phyloP scores from a whole-genome alignment of 768 basidiomycete species.

The Termitomyces sp. region DNA sequence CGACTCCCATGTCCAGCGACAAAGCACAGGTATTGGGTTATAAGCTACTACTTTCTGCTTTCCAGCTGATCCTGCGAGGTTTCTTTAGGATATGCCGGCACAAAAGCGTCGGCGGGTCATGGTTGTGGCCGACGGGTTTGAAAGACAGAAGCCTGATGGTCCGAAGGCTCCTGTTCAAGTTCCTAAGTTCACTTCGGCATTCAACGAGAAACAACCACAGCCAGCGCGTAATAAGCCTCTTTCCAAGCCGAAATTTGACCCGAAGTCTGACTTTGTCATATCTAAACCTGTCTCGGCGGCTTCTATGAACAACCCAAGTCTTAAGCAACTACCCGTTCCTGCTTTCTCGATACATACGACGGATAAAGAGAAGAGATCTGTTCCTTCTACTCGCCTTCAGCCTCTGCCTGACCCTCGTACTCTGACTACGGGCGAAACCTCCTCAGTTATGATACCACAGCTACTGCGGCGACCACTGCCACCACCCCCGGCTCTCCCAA shows the following conservation, averaged over 20 bases:
- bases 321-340: constrained; percentile 18
- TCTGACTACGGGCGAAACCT: constrained; percentile 3
- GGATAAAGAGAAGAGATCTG: constrained; percentile 8
- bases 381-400: constrained; percentile 4
- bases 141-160: constrained; percentile 10
- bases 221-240: constrained; percentile 4
- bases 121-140: constrained; percentile 20
- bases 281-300: constrained; percentile 6
- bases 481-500: constrained; percentile 14
- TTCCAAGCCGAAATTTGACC: constrained; percentile 8
- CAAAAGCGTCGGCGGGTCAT: constrained; percentile 21
- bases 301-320: constrained; percentile 11
- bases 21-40: constrained; percentile 9
- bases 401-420: constrained; percentile 11
- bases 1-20: constrained; percentile 10
- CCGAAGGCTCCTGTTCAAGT: constrained; percentile 13
- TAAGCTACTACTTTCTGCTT: background rate
- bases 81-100: constrained; percentile 12
- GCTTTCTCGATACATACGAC: background rate
- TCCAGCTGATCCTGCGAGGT: background rate
- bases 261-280: background rate
- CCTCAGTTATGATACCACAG: constrained; percentile 1
- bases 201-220: constrained; percentile 7
- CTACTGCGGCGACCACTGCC: constrained; percentile 10
- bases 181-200: constrained; percentile 18